These are phyloP conservation scores for Alternaria ventricosa DNA, from an alignment of 2,329 filamentous ascomycete species.

Conservation along the genomic window DNA sequence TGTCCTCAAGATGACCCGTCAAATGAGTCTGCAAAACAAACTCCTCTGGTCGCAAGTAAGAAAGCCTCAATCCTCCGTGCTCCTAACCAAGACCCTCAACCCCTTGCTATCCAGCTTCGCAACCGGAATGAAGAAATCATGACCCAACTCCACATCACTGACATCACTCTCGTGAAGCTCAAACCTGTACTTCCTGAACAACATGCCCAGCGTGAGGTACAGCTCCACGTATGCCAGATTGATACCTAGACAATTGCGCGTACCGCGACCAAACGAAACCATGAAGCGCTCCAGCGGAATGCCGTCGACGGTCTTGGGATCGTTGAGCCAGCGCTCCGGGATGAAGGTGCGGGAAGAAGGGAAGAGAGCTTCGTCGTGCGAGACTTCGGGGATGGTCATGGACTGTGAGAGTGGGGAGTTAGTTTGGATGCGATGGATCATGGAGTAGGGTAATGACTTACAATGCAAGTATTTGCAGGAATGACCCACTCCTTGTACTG, in stretches of 20 bases:
- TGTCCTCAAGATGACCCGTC: not conserved
- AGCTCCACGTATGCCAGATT: constrained; percentile 47
- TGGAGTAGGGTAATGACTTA: not conserved
- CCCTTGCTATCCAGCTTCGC: constrained; percentile 43
- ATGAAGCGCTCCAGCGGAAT: constrained; percentile 49
- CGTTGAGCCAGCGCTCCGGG: constrained; percentile 52
- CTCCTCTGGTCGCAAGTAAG: not conserved
- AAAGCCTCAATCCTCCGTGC: constrained; percentile 21
- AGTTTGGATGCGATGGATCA: not conserved
- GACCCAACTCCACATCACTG: constrained; percentile 40
- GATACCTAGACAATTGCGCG: constrained; percentile 52
- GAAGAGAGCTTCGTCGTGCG: constrained; percentile 48
- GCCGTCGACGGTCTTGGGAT: constrained; percentile 35
- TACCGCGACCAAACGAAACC: constrained; percentile 52
- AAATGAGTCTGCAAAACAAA: not conserved
- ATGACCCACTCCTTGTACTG: constrained; percentile 39
- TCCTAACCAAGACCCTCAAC: constrained; percentile 40
- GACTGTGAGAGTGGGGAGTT: constrained; percentile 11
- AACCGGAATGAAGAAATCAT: constrained; percentile 51
- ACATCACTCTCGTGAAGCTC: constrained; percentile 39
- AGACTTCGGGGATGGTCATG: constrained; percentile 47
- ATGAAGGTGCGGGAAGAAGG: constrained; percentile 43
- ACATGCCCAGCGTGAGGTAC: constrained; percentile 41
- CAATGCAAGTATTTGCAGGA: constrained; percentile 44
- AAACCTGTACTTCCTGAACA: constrained; percentile 43